Percentiles rank a stretch among this genome's conserved stretches.
These are phyloP conservation scores for Colletotrichum sp. DNA, from an alignment of 2,329 filamentous ascomycete species.

Conservation along the genomic window DNA sequence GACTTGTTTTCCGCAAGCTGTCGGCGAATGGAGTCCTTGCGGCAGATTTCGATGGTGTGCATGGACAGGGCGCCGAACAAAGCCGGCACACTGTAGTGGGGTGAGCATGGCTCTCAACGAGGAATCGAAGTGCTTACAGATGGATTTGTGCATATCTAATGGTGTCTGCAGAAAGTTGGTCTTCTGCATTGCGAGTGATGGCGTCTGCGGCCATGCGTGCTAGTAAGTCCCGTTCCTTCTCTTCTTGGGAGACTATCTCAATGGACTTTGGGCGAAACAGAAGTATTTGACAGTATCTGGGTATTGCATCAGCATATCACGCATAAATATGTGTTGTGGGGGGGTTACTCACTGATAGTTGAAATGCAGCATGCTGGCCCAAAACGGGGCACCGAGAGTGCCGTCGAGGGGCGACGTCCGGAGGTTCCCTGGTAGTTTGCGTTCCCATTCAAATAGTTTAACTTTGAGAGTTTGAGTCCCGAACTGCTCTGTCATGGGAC, in stretches of 20 bases:
- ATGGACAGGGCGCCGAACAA: slow-evolving; percentile 7
- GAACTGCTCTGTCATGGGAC: neutral
- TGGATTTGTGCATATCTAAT: neutral
- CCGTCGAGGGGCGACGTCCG: neutral
- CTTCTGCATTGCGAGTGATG: slow-evolving; percentile 13
- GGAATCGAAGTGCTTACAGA: neutral
- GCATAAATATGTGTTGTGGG: accelerated
- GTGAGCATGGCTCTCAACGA: neutral
- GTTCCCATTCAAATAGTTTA: neutral
- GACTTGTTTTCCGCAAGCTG: slow-evolving; percentile 4
- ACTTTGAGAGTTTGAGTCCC: neutral
- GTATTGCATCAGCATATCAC: neutral
- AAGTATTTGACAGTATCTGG: slow-evolving; percentile 1
- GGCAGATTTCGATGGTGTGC: neutral
- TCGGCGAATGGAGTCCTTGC: neutral
- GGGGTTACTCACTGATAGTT: neutral
- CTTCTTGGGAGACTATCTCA: neutral
- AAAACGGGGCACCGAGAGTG: neutral
- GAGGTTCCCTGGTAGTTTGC: neutral
- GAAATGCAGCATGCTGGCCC: slow-evolving; percentile 6
- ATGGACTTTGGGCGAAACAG: neutral
- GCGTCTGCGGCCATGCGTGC: neutral
- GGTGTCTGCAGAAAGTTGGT: neutral
- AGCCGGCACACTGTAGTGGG: neutral
- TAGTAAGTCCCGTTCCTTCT: neutral